A percentile compares a stretch with the other conserved stretches of the same genome.
Evolutionary conservation across 1,284 basidiomycete species (phyloP).

Genomic region (Vanrija humicola): DNA sequence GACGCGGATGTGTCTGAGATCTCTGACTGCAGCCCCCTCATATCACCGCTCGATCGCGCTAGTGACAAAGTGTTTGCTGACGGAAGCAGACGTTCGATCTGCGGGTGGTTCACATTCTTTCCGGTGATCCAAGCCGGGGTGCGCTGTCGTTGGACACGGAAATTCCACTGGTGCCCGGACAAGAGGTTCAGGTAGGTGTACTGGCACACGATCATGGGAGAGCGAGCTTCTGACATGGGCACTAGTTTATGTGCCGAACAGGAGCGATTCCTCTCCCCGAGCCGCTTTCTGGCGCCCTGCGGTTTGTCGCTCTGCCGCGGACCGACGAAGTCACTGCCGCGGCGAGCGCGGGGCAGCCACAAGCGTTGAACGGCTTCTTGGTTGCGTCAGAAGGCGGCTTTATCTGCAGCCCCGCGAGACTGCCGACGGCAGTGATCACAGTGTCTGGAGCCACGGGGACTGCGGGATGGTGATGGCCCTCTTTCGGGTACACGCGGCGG

Average conservation of each 20-base stretch:
- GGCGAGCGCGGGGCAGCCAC: background rate
- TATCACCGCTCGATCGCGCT: background rate
- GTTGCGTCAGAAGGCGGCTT: background rate
- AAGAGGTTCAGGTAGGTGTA: constrained; percentile 58
- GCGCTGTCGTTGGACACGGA: constrained; percentile 65
- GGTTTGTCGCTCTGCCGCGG: background rate
- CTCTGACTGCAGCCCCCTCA: too few species aligned
- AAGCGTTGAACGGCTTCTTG: background rate
- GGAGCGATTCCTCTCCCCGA: background rate
- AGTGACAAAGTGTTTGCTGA: background rate
- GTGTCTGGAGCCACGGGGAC: background rate
- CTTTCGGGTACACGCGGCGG: background rate
- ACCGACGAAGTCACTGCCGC: background rate
- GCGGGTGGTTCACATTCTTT: constrained; percentile 55
- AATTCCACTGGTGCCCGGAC: constrained; percentile 58
- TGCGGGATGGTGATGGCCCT: background rate
- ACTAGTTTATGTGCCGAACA: background rate
- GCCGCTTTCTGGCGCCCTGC: background rate
- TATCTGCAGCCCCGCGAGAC: background rate
- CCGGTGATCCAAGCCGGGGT: constrained; percentile 75
- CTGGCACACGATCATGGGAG: too few species aligned
- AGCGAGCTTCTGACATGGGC: background rate
- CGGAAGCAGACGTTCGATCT: background rate
- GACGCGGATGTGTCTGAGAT: too few species aligned
- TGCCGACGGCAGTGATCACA: background rate